Percentiles rank a stretch among this genome's conserved stretches.
Evolutionary conservation across 169 alveolate species (phyloP).

Genomic region (Neospora caninum): DNA sequence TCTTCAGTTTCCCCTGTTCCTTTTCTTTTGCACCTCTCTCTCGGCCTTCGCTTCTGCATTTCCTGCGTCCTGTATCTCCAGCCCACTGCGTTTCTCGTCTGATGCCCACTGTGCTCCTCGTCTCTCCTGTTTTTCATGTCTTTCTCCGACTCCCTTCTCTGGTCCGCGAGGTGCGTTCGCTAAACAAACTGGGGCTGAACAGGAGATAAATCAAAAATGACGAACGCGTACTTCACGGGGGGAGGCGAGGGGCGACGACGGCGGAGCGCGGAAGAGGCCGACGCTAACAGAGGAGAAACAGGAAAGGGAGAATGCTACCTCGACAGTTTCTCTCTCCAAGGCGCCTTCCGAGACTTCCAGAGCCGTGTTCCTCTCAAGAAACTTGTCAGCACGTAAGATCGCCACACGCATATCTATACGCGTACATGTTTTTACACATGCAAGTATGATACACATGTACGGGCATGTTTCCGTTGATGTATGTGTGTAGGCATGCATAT

Average conservation of each 20-base stretch:
- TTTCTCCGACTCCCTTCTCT: neutral
- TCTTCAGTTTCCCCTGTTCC: neutral
- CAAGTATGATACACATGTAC: neutral
- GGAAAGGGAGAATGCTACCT: neutral
- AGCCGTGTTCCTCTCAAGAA: neutral
- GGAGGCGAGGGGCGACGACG: neutral
- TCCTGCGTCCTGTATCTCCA: neutral
- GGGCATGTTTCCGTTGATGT: neutral
- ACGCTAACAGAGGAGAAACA: neutral
- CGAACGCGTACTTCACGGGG: neutral
- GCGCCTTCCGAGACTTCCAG: conserved; percentile 1
- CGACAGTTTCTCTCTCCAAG: neutral
- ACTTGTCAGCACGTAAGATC: neutral
- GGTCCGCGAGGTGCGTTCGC: no score
- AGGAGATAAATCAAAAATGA: no score
- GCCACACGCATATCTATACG: neutral
- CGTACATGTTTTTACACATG: neutral
- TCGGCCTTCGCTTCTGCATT: neutral
- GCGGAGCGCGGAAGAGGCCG: neutral
- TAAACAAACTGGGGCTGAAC: no score
- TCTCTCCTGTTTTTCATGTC: neutral
- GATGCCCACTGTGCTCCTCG: neutral
- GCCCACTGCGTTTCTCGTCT: neutral
- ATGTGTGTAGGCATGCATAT: neutral
- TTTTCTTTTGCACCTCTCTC: neutral